Evolutionary conservation across 2,329 filamentous ascomycete genomes (phyloP), one percentile per base, ranked within the genome.

Genomic region (Calonectria henricotiae): DNA sequence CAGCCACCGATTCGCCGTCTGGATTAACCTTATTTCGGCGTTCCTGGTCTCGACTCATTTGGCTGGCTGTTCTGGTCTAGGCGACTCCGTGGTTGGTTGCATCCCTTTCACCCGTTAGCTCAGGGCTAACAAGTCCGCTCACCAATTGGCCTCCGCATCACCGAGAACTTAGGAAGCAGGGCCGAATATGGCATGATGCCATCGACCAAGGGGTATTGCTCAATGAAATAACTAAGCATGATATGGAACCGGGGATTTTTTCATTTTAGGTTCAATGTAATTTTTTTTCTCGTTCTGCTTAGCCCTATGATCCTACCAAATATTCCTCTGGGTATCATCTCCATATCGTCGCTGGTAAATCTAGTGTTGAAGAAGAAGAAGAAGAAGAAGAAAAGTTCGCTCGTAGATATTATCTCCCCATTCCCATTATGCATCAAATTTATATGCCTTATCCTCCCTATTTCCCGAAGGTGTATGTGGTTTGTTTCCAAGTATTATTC

Each of bases 401-500:
- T 66, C 51, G 44, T 47, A 65, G 25, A 41, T 30, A 60, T 49
- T 44, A 20, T 39, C 51, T 37, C 20, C 54, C 47, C 43, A 23
- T 25, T 44, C 20, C 49, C 61, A 64, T 66, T 61, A 66, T 27
- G 32, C 64, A 20, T 66, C 41, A 32, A 35, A 30, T 44, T 27
- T 46, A n/a, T n/a, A n/a, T 39, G 51, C 51, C 51, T 37, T 6
- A 12, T 32, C 37, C 35, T 20, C 5, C 5, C 9, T 23, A 15
- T 58, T 5, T 23, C 30, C 20, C 6, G 9, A 37, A 27, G 37
- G 4, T 32, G 15, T 44, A 32, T 30, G n/a, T 6, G 32, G 5
- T 44, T 44, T 15, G 15, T 41, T 20, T 27, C 37, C 43, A 32
- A 30, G 3, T 12, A 15, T 72, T 61, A 76, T 67, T 75, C 69